These are phyloP conservation scores for Kazachstania sp. DNA, from an alignment of 1,139 yeast genomes.

Conservation along the genomic window DNA sequence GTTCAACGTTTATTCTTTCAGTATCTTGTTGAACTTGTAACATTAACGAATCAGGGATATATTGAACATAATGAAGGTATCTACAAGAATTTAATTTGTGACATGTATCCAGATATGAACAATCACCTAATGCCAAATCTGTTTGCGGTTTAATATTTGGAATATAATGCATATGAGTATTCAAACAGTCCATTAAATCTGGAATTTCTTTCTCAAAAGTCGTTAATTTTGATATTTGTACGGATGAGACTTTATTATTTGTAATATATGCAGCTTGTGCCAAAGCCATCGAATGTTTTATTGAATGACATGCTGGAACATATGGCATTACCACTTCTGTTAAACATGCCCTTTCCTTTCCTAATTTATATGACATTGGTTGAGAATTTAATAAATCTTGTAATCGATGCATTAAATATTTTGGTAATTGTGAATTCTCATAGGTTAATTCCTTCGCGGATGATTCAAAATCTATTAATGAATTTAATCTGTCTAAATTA, in stretches of 20 bases:
- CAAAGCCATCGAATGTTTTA: constrained; percentile 35
- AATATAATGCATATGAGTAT: constrained; percentile 48
- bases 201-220: constrained; percentile 25
- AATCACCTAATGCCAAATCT: constrained; percentile 72
- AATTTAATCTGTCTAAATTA: not conserved
- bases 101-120: constrained; percentile 90
- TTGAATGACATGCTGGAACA: constrained; percentile 44
- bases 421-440: constrained; percentile 2
- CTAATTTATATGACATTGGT: constrained; percentile 30
- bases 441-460: not conserved
- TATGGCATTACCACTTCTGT: constrained; percentile 39
- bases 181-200: constrained; percentile 36
- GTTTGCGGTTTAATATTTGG: constrained; percentile 54
- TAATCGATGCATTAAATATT: constrained; percentile 11
- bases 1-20: constrained; percentile 25
- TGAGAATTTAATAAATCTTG: constrained; percentile 13
- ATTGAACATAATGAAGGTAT: constrained; percentile 69
- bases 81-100: constrained; percentile 76
- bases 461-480: constrained; percentile 5
- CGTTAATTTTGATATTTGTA: constrained; percentile 21
- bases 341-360: constrained; percentile 36
- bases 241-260: constrained; percentile 27
- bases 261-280: constrained; percentile 19
- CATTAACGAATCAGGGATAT: constrained; percentile 37
- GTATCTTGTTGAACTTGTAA: constrained; percentile 14